Evolutionary conservation across 1,139 yeast species (phyloP).

Genomic region (Pichia kudriavzevii): DNA sequence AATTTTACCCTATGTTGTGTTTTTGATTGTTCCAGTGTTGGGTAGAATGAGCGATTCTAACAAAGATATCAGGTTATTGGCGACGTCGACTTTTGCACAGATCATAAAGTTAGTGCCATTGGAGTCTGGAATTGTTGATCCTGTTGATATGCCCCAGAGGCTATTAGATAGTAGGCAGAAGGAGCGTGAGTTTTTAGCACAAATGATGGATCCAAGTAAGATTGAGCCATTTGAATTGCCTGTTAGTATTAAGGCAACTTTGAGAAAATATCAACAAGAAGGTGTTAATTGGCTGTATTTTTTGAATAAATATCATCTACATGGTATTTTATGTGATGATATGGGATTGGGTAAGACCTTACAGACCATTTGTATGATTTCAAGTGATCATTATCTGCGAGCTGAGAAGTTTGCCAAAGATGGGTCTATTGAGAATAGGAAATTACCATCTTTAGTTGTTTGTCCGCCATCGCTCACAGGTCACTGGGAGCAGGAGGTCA

Average conservation of each 20-base stretch:
- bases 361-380: conserved; percentile 93
- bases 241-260: conserved; percentile 83
- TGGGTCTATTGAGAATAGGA: conserved; percentile 58
- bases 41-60: conserved; percentile 98
- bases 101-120: conserved; percentile 92
- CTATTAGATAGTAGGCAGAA: conserved; percentile 83
- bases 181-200: conserved; percentile 90
- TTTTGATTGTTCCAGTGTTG: conserved; percentile 88
- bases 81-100: conserved; percentile 95
- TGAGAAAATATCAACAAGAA: conserved; percentile 94
- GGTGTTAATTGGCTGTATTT: conserved; percentile 99
- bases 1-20: conserved; percentile 90
- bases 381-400: conserved; percentile 89
- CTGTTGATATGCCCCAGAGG: conserved; percentile 82
- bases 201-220: conserved; percentile 97
- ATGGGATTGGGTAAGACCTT: conserved; percentile 98
- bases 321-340: conserved; percentile 97
- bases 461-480: conserved; percentile 98
- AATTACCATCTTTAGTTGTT: conserved; percentile 74
- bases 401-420: conserved; percentile 60
- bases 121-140: conserved; percentile 97
- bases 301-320: conserved; percentile 87
- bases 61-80: conserved; percentile 77
- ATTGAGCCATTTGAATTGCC: conserved; percentile 85
- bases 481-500: conserved; percentile 96